These are phyloP conservation scores for Teunomyces cretensis DNA, from an alignment of 805 yeast species.

Conservation along the genomic window DNA sequence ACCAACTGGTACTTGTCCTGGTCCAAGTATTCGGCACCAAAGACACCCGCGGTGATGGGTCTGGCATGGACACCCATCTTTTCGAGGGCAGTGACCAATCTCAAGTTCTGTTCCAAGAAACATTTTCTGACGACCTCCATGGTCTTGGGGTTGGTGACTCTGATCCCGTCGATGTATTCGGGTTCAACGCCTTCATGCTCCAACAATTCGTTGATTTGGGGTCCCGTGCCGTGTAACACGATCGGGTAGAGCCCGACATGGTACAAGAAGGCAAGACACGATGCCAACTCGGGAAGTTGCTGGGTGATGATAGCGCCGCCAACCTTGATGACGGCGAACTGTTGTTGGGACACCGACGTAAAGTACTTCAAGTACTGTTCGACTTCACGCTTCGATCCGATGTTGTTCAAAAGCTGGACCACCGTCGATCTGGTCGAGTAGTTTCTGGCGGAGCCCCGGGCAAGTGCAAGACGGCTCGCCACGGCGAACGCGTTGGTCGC, in stretches of 20 bases:
- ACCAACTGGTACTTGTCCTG: conserved; percentile 88
- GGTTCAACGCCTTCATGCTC: conserved; percentile 96
- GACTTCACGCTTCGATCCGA: conserved; percentile 96
- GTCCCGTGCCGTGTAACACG: conserved; percentile 97
- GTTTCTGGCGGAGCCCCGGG: conserved; percentile 2
- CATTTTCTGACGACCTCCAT: conserved; percentile 96
- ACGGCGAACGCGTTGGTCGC: conserved; percentile 3
- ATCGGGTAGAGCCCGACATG: conserved; percentile 98
- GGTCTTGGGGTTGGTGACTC: conserved; percentile 91
- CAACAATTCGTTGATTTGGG: conserved; percentile 91
- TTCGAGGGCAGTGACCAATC: conserved; percentile 93
- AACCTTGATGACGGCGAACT: conserved; percentile 96
- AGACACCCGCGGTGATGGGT: conserved; percentile 97
- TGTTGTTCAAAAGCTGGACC: conserved; percentile 89
- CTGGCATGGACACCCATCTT: conserved; percentile 96
- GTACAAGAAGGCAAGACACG: conserved; percentile 91
- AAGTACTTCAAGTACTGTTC: conserved; percentile 96
- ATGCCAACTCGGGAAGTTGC: conserved; percentile 88
- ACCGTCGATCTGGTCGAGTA: conserved; percentile 89
- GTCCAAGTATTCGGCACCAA: conserved; percentile 88
- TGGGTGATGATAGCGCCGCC: conserved; percentile 99
- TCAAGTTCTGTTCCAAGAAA: conserved; percentile 91
- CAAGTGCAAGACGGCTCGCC: not conserved
- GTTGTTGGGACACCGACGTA: conserved; percentile 94
- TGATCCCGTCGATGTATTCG: conserved; percentile 91